These are phyloP conservation scores for Saccharomycopsis hybrid DNA, from an alignment of 1,139 yeast species.

Conservation along the genomic window DNA sequence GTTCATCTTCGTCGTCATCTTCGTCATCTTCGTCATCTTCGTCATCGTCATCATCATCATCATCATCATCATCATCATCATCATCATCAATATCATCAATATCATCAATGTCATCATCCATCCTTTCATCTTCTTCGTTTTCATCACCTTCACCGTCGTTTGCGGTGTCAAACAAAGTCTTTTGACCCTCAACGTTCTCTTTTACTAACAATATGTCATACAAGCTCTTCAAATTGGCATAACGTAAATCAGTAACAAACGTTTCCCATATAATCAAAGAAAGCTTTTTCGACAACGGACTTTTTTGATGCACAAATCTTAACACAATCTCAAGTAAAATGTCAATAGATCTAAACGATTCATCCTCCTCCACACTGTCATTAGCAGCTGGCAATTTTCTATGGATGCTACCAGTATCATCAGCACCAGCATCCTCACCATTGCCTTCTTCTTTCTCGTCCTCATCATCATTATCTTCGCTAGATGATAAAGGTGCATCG, in stretches of 20 bases:
- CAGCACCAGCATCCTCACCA: slow-evolving; percentile 1
- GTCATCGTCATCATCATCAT: slow-evolving; percentile 30
- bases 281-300: slow-evolving; percentile 63
- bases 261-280: slow-evolving; percentile 75
- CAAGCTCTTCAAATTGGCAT: slow-evolving; percentile 49
- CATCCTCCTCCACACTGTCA: slow-evolving; percentile 14
- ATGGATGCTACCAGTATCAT: background rate
- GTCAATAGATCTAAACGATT: slow-evolving; percentile 14
- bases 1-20: slow-evolving; percentile 28
- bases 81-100: too few relatives aligned
- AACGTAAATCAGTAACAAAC: slow-evolving; percentile 42
- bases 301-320: slow-evolving; percentile 68
- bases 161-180: slow-evolving; percentile 62
- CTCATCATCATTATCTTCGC: too few relatives aligned
- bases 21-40: slow-evolving; percentile 26
- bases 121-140: slow-evolving; percentile 31
- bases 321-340: slow-evolving; percentile 69
- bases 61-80: slow-evolving; percentile 33
- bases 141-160: slow-evolving; percentile 42
- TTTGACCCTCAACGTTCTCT: slow-evolving; percentile 82
- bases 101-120: too few relatives aligned
- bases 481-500: slow-evolving; percentile 31
- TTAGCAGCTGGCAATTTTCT: background rate
- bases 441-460: slow-evolving; percentile 9
- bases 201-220: slow-evolving; percentile 63